Conservation (phyloP, 805 yeast genomes). For the Yarrowia porcina region DNA sequence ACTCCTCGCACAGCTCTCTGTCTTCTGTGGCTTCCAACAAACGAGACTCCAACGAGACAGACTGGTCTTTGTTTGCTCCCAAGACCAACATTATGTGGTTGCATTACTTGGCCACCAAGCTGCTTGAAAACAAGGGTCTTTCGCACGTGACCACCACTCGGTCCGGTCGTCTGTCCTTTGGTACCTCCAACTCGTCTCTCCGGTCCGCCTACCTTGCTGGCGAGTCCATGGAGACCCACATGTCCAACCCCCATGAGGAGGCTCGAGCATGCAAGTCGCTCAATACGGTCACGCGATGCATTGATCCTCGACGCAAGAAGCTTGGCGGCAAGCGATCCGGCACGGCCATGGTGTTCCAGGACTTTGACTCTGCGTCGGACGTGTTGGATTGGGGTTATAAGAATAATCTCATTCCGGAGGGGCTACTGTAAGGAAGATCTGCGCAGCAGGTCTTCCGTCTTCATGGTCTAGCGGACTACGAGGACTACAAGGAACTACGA, state of each 20-base stretch:
- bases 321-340: conserved; percentile 28
- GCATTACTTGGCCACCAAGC: conserved; percentile 53
- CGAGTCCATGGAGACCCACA: neutral
- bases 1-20: conserved; percentile 5
- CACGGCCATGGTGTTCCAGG: conserved; percentile 30
- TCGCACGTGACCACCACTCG: conserved; percentile 29
- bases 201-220: conserved; percentile 29
- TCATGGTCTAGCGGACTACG: too few species aligned
- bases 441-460: too few species aligned
- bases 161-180: conserved; percentile 31
- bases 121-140: conserved; percentile 45
- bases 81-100: conserved; percentile 62
- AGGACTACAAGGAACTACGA: too few species aligned
- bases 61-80: conserved; percentile 49
- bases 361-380: conserved; percentile 32
- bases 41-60: conserved; percentile 34
- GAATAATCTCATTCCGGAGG: conserved; percentile 27
- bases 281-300: conserved; percentile 28
- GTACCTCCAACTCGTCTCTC: conserved; percentile 30
- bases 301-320: conserved; percentile 34
- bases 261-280: conserved; percentile 31
- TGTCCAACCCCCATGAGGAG: conserved; percentile 27
- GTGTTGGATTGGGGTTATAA: conserved; percentile 33
- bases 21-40: conserved; percentile 8
- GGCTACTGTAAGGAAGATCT: neutral